phyloP scores from a whole-genome alignment of 352 stramenopile species.

The Phytophthora multivora region DNA sequence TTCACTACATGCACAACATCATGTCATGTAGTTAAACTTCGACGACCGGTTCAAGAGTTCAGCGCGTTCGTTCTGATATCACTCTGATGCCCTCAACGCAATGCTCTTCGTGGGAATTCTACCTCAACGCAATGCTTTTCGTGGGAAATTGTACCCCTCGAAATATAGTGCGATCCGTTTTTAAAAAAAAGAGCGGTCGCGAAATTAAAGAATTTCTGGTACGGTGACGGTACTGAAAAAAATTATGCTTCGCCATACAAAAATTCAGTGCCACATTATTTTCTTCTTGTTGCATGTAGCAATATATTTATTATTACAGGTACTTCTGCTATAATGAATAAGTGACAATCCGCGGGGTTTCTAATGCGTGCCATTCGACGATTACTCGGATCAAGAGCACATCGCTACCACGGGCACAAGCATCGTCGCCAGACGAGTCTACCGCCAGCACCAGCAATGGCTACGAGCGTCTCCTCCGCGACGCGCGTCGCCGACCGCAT shows the following conservation, averaged over 20 bases:
- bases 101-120: too few species aligned
- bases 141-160: too few species aligned
- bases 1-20: too few species aligned
- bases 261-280: not conserved
- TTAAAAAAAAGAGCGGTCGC: too few species aligned
- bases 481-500: slow-evolving; percentile 62
- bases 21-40: not conserved
- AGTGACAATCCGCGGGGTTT: slow-evolving; percentile 1
- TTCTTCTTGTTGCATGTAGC: not conserved
- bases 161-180: too few species aligned
- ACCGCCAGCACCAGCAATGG: slow-evolving; percentile 14
- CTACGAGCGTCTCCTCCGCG: slow-evolving; percentile 33
- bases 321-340: not conserved
- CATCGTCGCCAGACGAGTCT: not conserved
- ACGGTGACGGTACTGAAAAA: too few species aligned
- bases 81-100: not conserved
- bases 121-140: too few species aligned
- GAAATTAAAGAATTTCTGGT: not conserved
- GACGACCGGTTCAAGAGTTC: slow-evolving; percentile 1
- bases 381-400: slow-evolving; percentile 8
- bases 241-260: too few species aligned
- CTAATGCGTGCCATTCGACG: not conserved
- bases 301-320: slow-evolving; percentile 3
- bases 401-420: not conserved
- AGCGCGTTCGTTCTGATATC: not conserved